Evolutionary conservation across 2,329 filamentous ascomycete genomes (phyloP), one percentile per base, ranked within the genome.

Genomic region (Esteya vermicola): DNA sequence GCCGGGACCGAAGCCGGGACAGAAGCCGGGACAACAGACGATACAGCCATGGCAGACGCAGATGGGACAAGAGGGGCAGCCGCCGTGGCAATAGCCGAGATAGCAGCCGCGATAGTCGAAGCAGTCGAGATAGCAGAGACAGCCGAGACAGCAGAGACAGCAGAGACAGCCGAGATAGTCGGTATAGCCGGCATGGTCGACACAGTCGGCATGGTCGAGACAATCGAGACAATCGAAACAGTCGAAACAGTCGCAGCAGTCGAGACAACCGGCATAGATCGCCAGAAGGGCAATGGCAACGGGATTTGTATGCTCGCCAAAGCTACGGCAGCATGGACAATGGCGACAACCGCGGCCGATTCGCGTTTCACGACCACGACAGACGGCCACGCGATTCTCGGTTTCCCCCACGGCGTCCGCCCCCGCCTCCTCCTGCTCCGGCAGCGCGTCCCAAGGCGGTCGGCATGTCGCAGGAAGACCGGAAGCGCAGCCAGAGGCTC

Each of bases 401-500:
- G n/a, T n/a, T n/a, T n/a, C n/a, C n/a, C n/a, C n/a, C n/a, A n/a
- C n/a, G n/a, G n/a, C n/a, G n/a, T n/a, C n/a, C n/a, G n/a, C n/a
- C n/a, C n/a, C n/a, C n/a, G n/a, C n/a, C n/a, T n/a, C n/a, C n/a
- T 7, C 26, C 26, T 10, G 4, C 35, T 3, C 22, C 20, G 25
- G 20, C 40, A 10, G 41, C 36, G 26, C 38, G 45, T 21, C 42
- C 34, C 27, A 46, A 43, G 36, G 25, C 41, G 52, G 59, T n/a
- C n/a, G n/a, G 38, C 41, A 60, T 68, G 38, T 61, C 66, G 22
- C 64, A 77, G 42, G 82, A 93, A 52, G 89, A 96, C 55, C 85
- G 79, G 57, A 85, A 83, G 55, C 80, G 89, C 28, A 83, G 84
- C 19, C 81, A 83, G 58, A 74, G 89, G 39, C 67, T 96, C 45